These are phyloP conservation scores for Ananas comosus DNA, from an alignment of 176 grass and related monocot genomes.

Conservation along the genomic window DNA sequence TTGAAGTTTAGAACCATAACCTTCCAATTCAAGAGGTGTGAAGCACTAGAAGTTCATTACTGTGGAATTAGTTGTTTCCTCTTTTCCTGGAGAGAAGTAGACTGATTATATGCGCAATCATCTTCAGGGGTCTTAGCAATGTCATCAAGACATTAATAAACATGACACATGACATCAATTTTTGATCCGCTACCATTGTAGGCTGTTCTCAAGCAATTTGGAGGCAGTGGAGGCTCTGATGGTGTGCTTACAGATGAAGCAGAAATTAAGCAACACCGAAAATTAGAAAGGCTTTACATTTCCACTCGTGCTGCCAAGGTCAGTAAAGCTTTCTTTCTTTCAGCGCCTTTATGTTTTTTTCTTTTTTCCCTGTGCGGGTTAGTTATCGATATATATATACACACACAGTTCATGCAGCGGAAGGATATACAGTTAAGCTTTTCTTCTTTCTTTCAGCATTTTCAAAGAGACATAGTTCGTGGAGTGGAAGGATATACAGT, in stretches of 20 bases:
- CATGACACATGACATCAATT: not conserved
- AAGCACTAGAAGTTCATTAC: too few relatives aligned
- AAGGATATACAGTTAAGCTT: constrained; percentile 64
- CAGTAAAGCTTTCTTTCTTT: not conserved
- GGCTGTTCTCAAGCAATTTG: constrained; percentile 80
- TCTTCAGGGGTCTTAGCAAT: not conserved
- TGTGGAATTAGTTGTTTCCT: too few relatives aligned
- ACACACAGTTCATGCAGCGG: constrained; percentile 62
- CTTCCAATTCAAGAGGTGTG: too few relatives aligned
- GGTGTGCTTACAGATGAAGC: constrained; percentile 56
- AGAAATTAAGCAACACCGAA: constrained; percentile 74
- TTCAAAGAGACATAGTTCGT: constrained; percentile 93
- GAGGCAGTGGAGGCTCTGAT: constrained; percentile 48
- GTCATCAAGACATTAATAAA: not conserved
- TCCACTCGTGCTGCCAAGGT: constrained; percentile 92
- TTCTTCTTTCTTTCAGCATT: constrained; percentile 45
- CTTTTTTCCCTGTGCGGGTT: not conserved
- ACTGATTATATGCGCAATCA: not conserved
- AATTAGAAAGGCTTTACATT: constrained; percentile 83
- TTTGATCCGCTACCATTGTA: constrained; percentile 2
- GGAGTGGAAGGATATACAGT: constrained; percentile 97
- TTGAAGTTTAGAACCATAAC: too few relatives aligned
- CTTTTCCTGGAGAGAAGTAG: not conserved
- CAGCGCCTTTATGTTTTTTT: not conserved
- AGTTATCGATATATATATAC: too few relatives aligned